Percentiles rank a stretch among this genome's conserved stretches.
These are phyloP conservation scores for Apophysomyces variabilis DNA, from an alignment of 371 early-diverging fungal genomes.

Conservation along the genomic window DNA sequence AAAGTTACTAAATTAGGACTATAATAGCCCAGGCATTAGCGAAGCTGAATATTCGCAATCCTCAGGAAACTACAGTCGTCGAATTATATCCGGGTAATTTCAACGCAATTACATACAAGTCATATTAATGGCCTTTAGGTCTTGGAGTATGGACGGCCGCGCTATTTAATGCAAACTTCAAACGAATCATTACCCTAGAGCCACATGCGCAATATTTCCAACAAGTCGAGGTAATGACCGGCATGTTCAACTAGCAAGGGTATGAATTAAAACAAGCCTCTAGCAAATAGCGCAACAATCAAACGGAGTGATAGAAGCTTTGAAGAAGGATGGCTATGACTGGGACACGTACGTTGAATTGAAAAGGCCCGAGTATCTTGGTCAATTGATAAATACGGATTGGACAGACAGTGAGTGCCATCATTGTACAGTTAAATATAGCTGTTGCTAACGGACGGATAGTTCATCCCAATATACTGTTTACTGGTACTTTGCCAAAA, in stretches of 20 bases:
- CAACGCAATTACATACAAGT: background rate
- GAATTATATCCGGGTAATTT: conserved; percentile 50
- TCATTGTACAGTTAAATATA: background rate
- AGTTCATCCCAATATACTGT: conserved; percentile 46
- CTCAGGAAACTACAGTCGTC: conserved; percentile 37
- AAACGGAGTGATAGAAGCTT: conserved; percentile 17
- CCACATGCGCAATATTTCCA: conserved; percentile 30
- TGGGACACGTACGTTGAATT: conserved; percentile 49
- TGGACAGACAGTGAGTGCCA: conserved; percentile 42
- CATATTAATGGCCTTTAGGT: conserved; percentile 21
- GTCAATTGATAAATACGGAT: conserved; percentile 28
- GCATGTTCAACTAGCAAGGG: background rate
- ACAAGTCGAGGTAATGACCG: conserved; percentile 27
- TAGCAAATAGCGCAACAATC: conserved; percentile 21
- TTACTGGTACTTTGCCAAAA: conserved; percentile 52
- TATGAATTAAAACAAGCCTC: background rate
- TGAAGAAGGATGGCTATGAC: conserved; percentile 52
- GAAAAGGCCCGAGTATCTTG: conserved; percentile 38
- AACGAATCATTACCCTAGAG: conserved; percentile 41
- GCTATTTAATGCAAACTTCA: conserved; percentile 39
- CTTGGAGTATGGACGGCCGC: conserved; percentile 49
- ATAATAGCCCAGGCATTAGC: conserved; percentile 19
- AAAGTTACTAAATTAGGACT: background rate
- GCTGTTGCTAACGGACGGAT: background rate
- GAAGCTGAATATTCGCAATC: conserved; percentile 24